Evolutionary conservation across 2,329 filamentous ascomycete species (phyloP).

Genomic region (Huntiella moniliformis): DNA sequence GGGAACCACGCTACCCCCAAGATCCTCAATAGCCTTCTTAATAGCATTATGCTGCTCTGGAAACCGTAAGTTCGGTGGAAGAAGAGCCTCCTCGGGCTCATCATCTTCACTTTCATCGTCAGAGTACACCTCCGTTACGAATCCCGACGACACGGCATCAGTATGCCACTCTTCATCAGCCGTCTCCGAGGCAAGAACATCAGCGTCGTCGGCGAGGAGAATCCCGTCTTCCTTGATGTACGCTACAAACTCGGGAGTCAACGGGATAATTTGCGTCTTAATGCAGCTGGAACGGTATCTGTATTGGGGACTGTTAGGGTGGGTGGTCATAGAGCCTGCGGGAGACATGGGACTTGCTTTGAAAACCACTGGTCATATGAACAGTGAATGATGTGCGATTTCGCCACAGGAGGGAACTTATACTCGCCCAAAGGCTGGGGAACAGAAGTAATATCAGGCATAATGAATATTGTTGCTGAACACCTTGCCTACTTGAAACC

Average conservation of each 20-base stretch:
- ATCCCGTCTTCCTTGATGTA: constrained; percentile 92
- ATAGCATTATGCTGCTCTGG: constrained; percentile 60
- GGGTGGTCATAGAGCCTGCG: constrained; percentile 9
- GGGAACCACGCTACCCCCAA: constrained; percentile 72
- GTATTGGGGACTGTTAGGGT: constrained; percentile 16
- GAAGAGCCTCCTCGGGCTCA: constrained; percentile 15
- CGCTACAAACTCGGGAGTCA: constrained; percentile 55
- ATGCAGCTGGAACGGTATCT: constrained; percentile 59
- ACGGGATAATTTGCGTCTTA: constrained; percentile 66
- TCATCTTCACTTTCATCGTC: constrained; percentile 20
- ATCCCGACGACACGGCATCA: constrained; percentile 13
- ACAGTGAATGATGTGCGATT: constrained; percentile 79
- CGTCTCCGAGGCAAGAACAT: constrained; percentile 27
- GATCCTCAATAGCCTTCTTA: constrained; percentile 54
- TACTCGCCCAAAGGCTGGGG: constrained; percentile 17
- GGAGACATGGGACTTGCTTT: constrained; percentile 27
- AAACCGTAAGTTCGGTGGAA: constrained; percentile 39
- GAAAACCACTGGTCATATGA: constrained; percentile 88
- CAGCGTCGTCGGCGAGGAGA: constrained; percentile 55
- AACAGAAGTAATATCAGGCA: constrained; percentile 3
- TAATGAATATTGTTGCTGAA: background rate
- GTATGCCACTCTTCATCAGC: constrained; percentile 34
- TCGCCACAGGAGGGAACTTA: constrained; percentile 67
- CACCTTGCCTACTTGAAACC: background rate
- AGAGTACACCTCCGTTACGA: constrained; percentile 24